Evolutionary conservation across 371 early-diverging fungal genomes (phyloP).

Genomic region (Mucor piriformis): DNA sequence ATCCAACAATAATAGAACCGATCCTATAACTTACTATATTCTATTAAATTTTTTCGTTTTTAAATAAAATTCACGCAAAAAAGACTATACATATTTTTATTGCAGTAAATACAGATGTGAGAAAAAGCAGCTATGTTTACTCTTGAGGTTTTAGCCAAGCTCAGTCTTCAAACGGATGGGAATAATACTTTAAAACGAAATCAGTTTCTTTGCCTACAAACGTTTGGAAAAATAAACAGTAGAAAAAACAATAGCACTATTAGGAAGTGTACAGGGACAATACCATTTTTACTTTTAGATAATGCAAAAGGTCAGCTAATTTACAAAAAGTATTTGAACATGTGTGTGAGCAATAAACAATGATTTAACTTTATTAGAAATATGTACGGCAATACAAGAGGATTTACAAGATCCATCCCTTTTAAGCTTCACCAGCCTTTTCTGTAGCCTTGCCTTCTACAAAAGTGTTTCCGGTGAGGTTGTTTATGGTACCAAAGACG

Average conservation of each 20-base stretch:
- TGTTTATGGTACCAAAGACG: background rate
- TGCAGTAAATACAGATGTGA: background rate
- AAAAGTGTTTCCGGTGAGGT: background rate
- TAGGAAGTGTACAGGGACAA: too few relatives aligned
- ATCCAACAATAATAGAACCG: conserved; percentile 1
- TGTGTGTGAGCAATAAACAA: too few relatives aligned
- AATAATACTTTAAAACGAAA: too few relatives aligned
- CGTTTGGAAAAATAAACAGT: too few relatives aligned
- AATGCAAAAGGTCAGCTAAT: too few relatives aligned
- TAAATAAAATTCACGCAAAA: conserved; percentile 1
- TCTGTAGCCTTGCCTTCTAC: background rate
- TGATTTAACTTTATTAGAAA: too few relatives aligned
- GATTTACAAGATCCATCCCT: conserved; percentile 4
- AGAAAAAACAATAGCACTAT: too few relatives aligned
- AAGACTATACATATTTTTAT: background rate
- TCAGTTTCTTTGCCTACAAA: too few relatives aligned
- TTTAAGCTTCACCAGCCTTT: background rate
- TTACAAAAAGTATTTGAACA: too few relatives aligned
- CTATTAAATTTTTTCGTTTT: background rate
- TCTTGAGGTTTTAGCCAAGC: too few relatives aligned
- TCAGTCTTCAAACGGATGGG: too few relatives aligned
- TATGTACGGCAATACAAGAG: background rate
- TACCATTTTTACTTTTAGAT: too few relatives aligned
- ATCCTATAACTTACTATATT: background rate
- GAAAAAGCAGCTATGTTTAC: background rate